Conservation (phyloP, 2,329 filamentous ascomycete genomes). For the Aspergillus fumigatiaffinis region DNA sequence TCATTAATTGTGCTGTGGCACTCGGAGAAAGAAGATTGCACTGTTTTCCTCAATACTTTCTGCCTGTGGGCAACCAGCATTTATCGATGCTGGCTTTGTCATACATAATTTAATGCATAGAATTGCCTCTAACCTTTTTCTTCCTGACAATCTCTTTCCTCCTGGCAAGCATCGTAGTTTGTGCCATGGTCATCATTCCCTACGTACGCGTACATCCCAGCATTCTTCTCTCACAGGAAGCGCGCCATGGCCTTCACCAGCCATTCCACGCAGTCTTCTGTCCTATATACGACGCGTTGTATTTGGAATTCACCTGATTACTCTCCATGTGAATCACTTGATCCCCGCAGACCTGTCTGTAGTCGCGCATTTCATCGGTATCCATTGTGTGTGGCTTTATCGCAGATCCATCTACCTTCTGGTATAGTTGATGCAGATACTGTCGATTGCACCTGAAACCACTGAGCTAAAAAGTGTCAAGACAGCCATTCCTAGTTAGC, state of each 20-base stretch:
- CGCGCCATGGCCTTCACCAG: too few relatives aligned
- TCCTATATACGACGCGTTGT: too few relatives aligned
- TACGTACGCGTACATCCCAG: too few relatives aligned
- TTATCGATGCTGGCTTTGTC: conserved; percentile 13
- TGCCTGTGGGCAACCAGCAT: conserved; percentile 1
- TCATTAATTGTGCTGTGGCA: conserved; percentile 28
- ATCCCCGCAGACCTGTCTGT: background rate
- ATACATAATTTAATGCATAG: conserved; percentile 14
- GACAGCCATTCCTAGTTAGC: too few relatives aligned
- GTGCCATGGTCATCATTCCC: too few relatives aligned
- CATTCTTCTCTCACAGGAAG: too few relatives aligned
- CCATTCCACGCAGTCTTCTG: too few relatives aligned
- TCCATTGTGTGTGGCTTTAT: too few relatives aligned
- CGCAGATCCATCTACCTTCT: background rate
- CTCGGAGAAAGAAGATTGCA: conserved; percentile 31
- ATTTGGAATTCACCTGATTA: background rate
- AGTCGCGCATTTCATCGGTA: background rate
- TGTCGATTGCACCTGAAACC: too few relatives aligned
- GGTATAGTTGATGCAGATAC: background rate
- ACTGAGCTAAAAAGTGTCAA: too few relatives aligned
- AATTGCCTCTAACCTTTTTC: background rate
- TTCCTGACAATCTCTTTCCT: too few relatives aligned
- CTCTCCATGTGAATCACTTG: too few relatives aligned
- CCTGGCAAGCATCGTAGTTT: background rate
- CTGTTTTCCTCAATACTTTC: conserved; percentile 12